Conservation (phyloP, 805 yeast species). For the Ogataea sp. region DNA sequence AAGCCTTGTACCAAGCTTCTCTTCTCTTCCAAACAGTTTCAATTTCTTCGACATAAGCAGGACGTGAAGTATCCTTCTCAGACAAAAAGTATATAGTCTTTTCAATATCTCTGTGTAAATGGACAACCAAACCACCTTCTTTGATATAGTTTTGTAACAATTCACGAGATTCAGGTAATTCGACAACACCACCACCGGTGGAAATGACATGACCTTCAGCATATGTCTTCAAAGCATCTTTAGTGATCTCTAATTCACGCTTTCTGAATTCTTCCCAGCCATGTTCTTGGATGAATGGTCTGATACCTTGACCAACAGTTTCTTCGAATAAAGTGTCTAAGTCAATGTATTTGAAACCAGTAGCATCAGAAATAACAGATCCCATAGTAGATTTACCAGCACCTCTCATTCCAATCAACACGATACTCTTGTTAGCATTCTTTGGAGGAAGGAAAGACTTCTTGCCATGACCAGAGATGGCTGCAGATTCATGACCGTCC, state of each 20-base stretch:
- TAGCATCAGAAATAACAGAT: conserved; percentile 61
- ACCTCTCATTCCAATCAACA: conserved; percentile 95
- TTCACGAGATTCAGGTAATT: conserved; percentile 58
- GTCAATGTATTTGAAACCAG: conserved; percentile 67
- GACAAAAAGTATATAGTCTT: conserved; percentile 70
- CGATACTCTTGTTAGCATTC: conserved; percentile 49
- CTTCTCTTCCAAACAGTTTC: conserved; percentile 79
- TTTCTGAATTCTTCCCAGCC: conserved; percentile 90
- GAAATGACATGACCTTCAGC: conserved; percentile 61
- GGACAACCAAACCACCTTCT: conserved; percentile 76
- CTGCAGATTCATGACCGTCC: conserved; percentile 56
- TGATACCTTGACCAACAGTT: conserved; percentile 41
- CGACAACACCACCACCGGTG: conserved; percentile 97
- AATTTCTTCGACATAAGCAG: conserved; percentile 78
- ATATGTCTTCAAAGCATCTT: conserved; percentile 34
- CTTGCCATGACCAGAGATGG: conserved; percentile 7
- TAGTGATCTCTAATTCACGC: conserved; percentile 51
- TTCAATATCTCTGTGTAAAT: conserved; percentile 80
- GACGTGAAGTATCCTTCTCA: conserved; percentile 72
- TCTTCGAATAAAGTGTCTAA: conserved; percentile 68
- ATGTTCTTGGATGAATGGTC: conserved; percentile 47
- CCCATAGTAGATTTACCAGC: conserved; percentile 92
- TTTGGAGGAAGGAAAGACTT: conserved; percentile 12
- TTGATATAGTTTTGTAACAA: conserved; percentile 45
- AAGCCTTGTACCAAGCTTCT: conserved; percentile 68